Conservation (phyloP, 176 grass and related monocot species). For the Triticum turgidum region DNA sequence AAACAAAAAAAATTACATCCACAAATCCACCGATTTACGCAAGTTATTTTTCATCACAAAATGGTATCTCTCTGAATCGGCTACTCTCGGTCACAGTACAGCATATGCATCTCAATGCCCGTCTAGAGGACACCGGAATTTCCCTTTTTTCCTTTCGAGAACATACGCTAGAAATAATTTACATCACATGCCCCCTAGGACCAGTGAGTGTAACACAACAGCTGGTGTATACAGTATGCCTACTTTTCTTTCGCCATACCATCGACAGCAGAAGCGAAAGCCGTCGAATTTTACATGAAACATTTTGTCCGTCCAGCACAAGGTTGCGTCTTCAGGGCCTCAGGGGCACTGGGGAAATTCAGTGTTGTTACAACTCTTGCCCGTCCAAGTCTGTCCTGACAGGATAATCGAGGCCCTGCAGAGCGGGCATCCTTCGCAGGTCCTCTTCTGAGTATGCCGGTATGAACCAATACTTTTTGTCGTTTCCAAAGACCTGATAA, state of each 20-base stretch:
- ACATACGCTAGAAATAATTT: slow-evolving; percentile 27
- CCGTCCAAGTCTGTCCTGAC: slow-evolving; percentile 58
- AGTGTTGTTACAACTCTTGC: slow-evolving; percentile 51
- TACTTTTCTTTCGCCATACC: background rate
- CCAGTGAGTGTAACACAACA: background rate
- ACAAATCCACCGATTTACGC: background rate
- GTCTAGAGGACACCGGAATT: slow-evolving; percentile 5
- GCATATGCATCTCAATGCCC: slow-evolving; percentile 22
- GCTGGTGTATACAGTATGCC: background rate
- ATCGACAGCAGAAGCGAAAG: background rate
- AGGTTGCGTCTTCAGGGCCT: background rate
- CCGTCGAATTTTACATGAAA: background rate
- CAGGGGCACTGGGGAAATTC: background rate
- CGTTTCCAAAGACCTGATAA: slow-evolving; percentile 75
- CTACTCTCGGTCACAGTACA: background rate
- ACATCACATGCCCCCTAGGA: slow-evolving; percentile 2
- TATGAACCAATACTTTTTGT: slow-evolving; percentile 90
- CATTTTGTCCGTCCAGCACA: background rate
- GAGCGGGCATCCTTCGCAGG: slow-evolving; percentile 72
- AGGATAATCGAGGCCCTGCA: slow-evolving; percentile 90
- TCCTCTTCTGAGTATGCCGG: slow-evolving; percentile 91
- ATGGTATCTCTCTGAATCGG: background rate
- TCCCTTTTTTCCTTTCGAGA: background rate
- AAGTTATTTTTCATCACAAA: background rate
- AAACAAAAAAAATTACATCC: background rate